Percentiles rank a stretch among this genome's conserved stretches.
Evolutionary conservation across 139 green algal genomes (phyloP).

Genomic region (Auxenochlorella pyrenoidosa): DNA sequence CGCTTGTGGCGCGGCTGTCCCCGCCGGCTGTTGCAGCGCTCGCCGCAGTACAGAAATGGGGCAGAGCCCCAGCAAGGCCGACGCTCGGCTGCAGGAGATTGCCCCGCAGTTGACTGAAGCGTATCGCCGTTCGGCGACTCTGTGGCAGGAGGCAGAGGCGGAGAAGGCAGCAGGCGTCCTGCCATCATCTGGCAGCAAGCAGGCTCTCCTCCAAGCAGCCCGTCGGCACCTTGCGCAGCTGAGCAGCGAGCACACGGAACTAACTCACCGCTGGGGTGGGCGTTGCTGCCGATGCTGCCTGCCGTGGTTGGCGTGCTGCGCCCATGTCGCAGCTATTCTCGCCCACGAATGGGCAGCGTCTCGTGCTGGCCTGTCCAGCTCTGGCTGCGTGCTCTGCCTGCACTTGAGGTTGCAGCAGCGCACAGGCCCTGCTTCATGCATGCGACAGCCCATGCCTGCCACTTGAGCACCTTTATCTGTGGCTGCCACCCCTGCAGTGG

Average conservation of each 20-base stretch:
- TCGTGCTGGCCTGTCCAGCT: too few relatives aligned
- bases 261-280: background rate
- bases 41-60: background rate
- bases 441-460: background rate
- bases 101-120: background rate
- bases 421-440: background rate
- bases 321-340: background rate
- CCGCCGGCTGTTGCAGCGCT: background rate
- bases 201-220: background rate
- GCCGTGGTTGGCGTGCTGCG: background rate
- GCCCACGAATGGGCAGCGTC: too few relatives aligned
- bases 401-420: background rate
- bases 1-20: too few relatives aligned
- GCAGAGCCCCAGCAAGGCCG: background rate
- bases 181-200: background rate
- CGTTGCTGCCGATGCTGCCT: background rate
- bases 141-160: background rate
- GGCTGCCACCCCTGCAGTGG: background rate
- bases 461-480: background rate
- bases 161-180: background rate
- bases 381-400: too few relatives aligned
- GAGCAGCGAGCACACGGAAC: background rate
- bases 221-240: background rate
- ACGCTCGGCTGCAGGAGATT: background rate
- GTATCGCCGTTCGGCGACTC: background rate